Evolutionary conservation across 202 grass and related monocot species (phyloP).

Genomic region (Bolboschoenoplectus hybrid): DNA sequence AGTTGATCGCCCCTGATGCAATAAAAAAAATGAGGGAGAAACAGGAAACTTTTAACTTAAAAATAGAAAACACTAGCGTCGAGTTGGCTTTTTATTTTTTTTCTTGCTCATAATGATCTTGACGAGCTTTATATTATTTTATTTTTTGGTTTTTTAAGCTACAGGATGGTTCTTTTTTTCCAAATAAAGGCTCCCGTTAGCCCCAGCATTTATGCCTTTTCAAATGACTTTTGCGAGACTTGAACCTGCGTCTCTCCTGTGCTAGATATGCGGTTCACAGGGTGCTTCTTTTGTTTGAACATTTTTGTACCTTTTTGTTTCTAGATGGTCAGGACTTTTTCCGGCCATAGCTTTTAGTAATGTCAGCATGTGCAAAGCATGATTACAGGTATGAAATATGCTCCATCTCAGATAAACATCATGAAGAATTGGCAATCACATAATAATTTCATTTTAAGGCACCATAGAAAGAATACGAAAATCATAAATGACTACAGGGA

Average conservation of each 20-base stretch:
- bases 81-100: neutral
- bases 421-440: slow-evolving; percentile 12
- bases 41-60: slow-evolving; percentile 44
- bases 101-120: neutral
- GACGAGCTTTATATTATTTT: neutral
- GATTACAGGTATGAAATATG: slow-evolving; percentile 1
- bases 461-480: neutral
- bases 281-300: neutral
- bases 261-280: no score
- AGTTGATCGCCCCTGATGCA: slow-evolving; percentile 46
- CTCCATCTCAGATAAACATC: neutral
- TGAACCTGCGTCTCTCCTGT: no score
- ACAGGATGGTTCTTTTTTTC: neutral
- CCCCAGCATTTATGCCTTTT: no score
- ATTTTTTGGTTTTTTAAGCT: neutral
- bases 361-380: neutral
- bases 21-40: slow-evolving; percentile 11
- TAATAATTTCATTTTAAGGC: neutral
- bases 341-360: neutral
- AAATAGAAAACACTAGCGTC: slow-evolving; percentile 65
- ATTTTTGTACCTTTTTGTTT: neutral
- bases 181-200: no score
- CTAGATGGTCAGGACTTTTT: neutral
- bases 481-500: neutral
- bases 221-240: no score